These are phyloP conservation scores for Cyberlindnera nakhonratchasimensis DNA, from an alignment of 805 yeast genomes.

Conservation along the genomic window DNA sequence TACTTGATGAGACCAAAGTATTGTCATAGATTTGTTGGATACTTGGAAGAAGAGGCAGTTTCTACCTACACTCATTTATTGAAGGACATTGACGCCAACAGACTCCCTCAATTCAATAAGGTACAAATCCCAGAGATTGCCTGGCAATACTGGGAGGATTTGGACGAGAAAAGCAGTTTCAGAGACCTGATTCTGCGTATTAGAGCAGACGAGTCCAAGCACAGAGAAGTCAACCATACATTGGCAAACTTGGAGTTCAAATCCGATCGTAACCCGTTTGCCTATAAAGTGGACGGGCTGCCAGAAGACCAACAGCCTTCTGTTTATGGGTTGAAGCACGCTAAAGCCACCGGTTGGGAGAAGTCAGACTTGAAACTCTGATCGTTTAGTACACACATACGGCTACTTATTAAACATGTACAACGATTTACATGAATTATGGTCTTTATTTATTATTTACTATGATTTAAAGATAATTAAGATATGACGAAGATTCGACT, in stretches of 20 bases:
- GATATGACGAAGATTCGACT: no score
- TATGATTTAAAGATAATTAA: no score
- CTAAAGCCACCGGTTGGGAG: slow-evolving; percentile 19
- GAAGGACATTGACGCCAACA: slow-evolving; percentile 48
- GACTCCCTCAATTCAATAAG: slow-evolving; percentile 45
- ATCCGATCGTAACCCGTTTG: slow-evolving; percentile 67
- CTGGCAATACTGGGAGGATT: slow-evolving; percentile 53
- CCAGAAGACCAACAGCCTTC: slow-evolving; percentile 16
- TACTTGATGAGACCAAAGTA: slow-evolving; percentile 58
- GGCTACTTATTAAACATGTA: neutral
- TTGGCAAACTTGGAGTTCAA: slow-evolving; percentile 57
- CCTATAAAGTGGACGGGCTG: slow-evolving; percentile 34
- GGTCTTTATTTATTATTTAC: no score
- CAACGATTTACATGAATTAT: neutral
- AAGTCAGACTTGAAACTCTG: slow-evolving; percentile 13
- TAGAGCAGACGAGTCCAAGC: slow-evolving; percentile 77
- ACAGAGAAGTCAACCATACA: slow-evolving; percentile 76
- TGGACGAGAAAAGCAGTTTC: slow-evolving; percentile 49
- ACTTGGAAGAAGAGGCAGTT: slow-evolving; percentile 75
- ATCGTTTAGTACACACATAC: neutral
- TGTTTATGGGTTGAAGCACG: slow-evolving; percentile 11
- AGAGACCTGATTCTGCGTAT: slow-evolving; percentile 57
- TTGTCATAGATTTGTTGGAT: slow-evolving; percentile 76
- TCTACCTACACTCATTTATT: slow-evolving; percentile 61
- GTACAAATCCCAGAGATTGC: slow-evolving; percentile 56